Evolutionary conservation across 768 basidiomycete species (phyloP).

Genomic region (Pisolithus albus): DNA sequence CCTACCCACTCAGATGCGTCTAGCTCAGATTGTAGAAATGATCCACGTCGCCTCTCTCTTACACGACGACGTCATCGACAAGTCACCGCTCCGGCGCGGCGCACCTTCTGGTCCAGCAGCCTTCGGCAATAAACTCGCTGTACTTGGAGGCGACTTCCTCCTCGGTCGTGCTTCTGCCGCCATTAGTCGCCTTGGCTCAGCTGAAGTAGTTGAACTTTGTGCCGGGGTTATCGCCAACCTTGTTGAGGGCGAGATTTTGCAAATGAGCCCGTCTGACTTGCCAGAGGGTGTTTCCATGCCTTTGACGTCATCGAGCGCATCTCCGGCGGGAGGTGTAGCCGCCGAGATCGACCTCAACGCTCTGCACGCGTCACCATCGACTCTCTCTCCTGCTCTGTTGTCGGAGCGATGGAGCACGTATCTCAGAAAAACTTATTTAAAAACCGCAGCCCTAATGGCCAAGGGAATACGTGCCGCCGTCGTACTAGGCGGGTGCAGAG

Average conservation of each 20-base stretch:
- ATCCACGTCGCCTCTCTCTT: constrained; percentile 92
- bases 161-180: constrained; percentile 87
- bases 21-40: constrained; percentile 97
- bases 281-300: neutral
- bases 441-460: constrained; percentile 87
- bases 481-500: constrained; percentile 74
- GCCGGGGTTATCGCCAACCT: constrained; percentile 89
- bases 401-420: constrained; percentile 67
- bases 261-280: constrained; percentile 35
- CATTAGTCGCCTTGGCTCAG: constrained; percentile 76
- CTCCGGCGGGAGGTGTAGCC: neutral
- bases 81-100: constrained; percentile 63
- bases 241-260: constrained; percentile 94
- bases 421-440: constrained; percentile 88
- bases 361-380: constrained; percentile 36
- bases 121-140: constrained; percentile 89
- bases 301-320: neutral
- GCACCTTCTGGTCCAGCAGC: constrained; percentile 61
- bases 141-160: constrained; percentile 94
- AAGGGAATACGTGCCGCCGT: constrained; percentile 81
- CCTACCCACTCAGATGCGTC: constrained; percentile 83
- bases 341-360: constrained; percentile 28
- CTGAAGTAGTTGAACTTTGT: constrained; percentile 89
- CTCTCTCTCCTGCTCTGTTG: constrained; percentile 22
- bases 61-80: constrained; percentile 86